Evolutionary conservation across 106 monocot genomes (phyloP), one percentile per base, ranked within the genome.

Genomic region (Alisma plantagoaquatica): DNA sequence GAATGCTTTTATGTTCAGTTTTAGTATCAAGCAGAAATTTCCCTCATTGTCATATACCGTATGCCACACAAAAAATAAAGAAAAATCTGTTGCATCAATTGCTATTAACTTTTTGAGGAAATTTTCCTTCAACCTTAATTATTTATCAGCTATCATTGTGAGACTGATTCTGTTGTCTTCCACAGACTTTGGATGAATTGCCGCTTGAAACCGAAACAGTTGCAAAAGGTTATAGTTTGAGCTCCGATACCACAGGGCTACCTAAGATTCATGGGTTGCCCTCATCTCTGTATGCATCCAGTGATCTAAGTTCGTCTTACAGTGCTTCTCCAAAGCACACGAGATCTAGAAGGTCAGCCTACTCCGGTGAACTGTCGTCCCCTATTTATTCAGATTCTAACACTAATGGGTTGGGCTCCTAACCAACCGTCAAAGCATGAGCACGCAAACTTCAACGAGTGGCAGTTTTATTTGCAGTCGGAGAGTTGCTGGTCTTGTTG

Each of bases 161-260:
- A n/a, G n/a, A n/a, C n/a, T n/a, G n/a, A n/a, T n/a, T 51, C 41
- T 53, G 42, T 26, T 11, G 23, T 21, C 19, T 54, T 22, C 14
- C 46, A 20, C 47, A 96, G 94, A 88, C 88, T 29, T 59, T 87
- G 65, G 88, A 96, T 48, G 88, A 96, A 59, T 65, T 96, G 28
- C 88, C 94, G 14, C 66, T 88, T 26, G 94, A 96, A 55, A 84
- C 84, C 2, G 94, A 88, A 50, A 67, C 61, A 24, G 64, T 84
- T 10, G 80, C 84, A 41, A 96, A 81, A 56, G 94, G 88, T 23
- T 87, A 81, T 31, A 73, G 63, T 17, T 54, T 76, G 46, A 82
- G 72, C 10, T n/a, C 61, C 10, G 81, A 84, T 63, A n/a, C 65
- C 45, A 80, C 65, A n/a, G 87, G 86, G 21, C 59, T 87, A 35